These are phyloP conservation scores for Niveomyces coronatus DNA, from an alignment of 2,329 filamentous ascomycete genomes.

Conservation along the genomic window DNA sequence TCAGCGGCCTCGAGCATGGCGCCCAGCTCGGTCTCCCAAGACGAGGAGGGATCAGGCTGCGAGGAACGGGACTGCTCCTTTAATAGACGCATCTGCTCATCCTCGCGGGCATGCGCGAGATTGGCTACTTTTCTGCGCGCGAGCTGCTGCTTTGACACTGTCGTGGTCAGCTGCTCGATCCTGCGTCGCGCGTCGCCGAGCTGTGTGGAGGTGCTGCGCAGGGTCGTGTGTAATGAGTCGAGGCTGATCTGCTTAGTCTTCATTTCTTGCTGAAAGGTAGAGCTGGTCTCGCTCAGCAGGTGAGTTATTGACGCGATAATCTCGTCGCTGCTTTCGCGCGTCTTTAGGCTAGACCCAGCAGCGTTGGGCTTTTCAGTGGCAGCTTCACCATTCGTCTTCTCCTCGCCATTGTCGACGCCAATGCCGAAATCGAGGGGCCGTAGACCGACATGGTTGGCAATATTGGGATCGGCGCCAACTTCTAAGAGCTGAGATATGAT, in stretches of 20 bases:
- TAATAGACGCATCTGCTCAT: slow-evolving; percentile 47
- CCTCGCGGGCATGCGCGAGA: slow-evolving; percentile 60
- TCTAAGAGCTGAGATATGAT: slow-evolving; percentile 96
- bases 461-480: slow-evolving; percentile 86
- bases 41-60: slow-evolving; percentile 33
- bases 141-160: slow-evolving; percentile 54
- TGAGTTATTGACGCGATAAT: slow-evolving; percentile 75
- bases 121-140: slow-evolving; percentile 66
- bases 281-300: slow-evolving; percentile 67
- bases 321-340: slow-evolving; percentile 64
- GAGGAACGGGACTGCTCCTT: slow-evolving; percentile 30
- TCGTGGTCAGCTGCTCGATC: slow-evolving; percentile 59
- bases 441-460: slow-evolving; percentile 81
- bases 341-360: slow-evolving; percentile 41
- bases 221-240: slow-evolving; percentile 68
- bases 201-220: slow-evolving; percentile 70
- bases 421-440: slow-evolving; percentile 92
- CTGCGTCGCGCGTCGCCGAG: slow-evolving; percentile 67
- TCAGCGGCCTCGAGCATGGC: slow-evolving; percentile 35
- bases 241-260: slow-evolving; percentile 75
- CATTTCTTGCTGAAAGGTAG: slow-evolving; percentile 70
- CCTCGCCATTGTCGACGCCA: slow-evolving; percentile 50
- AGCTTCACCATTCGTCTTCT: slow-evolving; percentile 32
- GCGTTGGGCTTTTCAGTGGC: slow-evolving; percentile 30
- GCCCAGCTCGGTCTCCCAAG: slow-evolving; percentile 45